Base-by-base conservation (phyloP, 2,329 filamentous ascomycete genomes). In the Coniella vitis region DNA sequence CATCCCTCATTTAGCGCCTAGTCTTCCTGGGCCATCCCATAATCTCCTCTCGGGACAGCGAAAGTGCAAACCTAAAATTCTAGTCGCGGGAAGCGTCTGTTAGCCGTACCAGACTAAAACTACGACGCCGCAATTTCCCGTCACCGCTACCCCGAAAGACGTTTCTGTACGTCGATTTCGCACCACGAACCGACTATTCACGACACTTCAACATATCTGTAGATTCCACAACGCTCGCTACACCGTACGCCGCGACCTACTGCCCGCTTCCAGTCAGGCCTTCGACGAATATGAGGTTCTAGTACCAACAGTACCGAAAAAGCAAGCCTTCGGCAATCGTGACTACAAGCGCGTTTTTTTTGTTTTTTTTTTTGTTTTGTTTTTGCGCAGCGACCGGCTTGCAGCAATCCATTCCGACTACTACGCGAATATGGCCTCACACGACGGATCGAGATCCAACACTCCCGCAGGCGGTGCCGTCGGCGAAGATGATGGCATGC, bases 401-500 rank as follows among this genome's bases (percentile, higher is more conserved):
- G 8, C 20, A 36, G 10, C 39, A 36, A 32, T n/a, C n/a, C n/a
- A n/a, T n/a, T n/a, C n/a, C n/a, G 13, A 43, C 21, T n/a, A 7
- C 16, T 12, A 17, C 38, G 38, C 19, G 49, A 55, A 54, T 48
- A 73, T 73, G 71, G 62, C 67, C 41, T 61, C 63, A 16, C 67
- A 69, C 44, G 61, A 63, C 40, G 63, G 63, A 50, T 60, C 62
- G 51, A 64, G 61, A 50, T 59, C 66, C 25, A 60, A 60, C 44
- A 65, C 67, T 49, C 65, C 69, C 38, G 47, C 44, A 13, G 38
- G 38, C 46, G 38, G 12, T 16, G 16, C 47, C 17, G 58, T 60
- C 39, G 56, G 45, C 42, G 56, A 61, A 45, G 65, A 71, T 45
- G 68, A 68, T 35, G 63, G 63, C 48, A 69, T 71, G 35, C 66